Base-by-base conservation (phyloP, 768 basidiomycete genomes). In the Trametes sanguinea region DNA sequence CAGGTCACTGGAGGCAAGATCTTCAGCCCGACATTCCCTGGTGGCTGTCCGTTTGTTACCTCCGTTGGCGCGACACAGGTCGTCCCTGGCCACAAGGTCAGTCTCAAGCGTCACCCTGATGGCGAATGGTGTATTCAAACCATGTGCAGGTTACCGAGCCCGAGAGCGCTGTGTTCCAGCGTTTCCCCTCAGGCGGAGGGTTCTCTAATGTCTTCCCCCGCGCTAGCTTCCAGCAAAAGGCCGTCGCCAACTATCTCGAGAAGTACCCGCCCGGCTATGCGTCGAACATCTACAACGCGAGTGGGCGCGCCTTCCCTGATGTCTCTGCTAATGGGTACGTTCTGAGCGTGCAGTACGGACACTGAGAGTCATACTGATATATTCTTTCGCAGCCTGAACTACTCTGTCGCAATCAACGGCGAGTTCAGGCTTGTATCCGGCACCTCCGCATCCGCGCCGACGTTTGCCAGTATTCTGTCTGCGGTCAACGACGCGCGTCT, bases 381-480 rank as follows among this genome's bases (percentile, higher is more conserved):
- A 2, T 30, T 46, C 11, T 76, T 35, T 42, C 67, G 58, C 7
- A 74, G 72, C 10, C 69, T 70, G 13, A 74, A 74, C 63, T 75
- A 72, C 62, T 69, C 71, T 32, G 58, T 74, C 29, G 73, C 69
- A 3, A 56, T 73, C 22, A 60, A 74, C 32, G 73, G 73, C 14
- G 61, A 55, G 46, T 73, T 72, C 8, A 56, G 44, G 8, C 67
- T 70, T 3, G 76, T 84, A 48, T 80, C 75, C 0, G 89, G 90
- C 37, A 91, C 90, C 1, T 88, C 87, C 8, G 83, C 84, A 2
- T 71, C 87, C 1, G 67, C 85, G 10, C 89, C 89, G 0, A 77
- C 85, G 0, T 85, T 90, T 54, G 81, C 89, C 4, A 81, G 78
- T 13, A 75, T 90, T 44, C 75, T 89, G 10, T 78, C 87, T 5